Percentiles rank a stretch among this genome's conserved stretches.
phyloP scores from a whole-genome alignment of 148 eudicot genomes.

The Polygonum maritimum region DNA sequence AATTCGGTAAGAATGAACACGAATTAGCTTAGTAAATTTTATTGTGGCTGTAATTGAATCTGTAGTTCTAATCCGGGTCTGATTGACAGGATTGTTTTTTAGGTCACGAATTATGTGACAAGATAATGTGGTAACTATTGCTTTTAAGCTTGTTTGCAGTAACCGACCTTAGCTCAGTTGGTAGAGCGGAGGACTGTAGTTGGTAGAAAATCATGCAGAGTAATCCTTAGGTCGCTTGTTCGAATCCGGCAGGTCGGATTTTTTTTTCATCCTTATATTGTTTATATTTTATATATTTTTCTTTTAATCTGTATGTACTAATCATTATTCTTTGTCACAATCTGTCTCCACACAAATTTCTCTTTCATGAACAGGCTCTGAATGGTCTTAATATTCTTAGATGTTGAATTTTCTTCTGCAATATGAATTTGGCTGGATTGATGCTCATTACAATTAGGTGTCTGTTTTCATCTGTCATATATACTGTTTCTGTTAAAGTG shows the following conservation, averaged over 20 bases:
- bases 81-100: too few species aligned
- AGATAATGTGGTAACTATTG: too few species aligned
- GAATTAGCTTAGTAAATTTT: too few species aligned
- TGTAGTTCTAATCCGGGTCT: too few species aligned
- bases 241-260: conserved; percentile 77
- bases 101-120: too few species aligned
- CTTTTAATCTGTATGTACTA: too few species aligned
- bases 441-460: background rate
- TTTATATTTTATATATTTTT: too few species aligned
- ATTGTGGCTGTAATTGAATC: too few species aligned
- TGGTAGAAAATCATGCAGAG: background rate
- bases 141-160: background rate
- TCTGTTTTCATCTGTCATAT: too few species aligned
- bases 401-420: background rate
- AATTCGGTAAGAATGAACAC: too few species aligned
- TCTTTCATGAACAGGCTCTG: background rate
- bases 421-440: background rate
- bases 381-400: background rate
- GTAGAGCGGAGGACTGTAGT: background rate
- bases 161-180: background rate
- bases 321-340: too few species aligned
- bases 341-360: background rate
- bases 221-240: conserved; percentile 81
- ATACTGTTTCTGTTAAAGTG: too few species aligned
- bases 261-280: background rate